Evolutionary conservation across 2,329 filamentous ascomycete genomes (phyloP), one percentile per base, ranked within the genome.

Genomic region (Cladosporium sp.): DNA sequence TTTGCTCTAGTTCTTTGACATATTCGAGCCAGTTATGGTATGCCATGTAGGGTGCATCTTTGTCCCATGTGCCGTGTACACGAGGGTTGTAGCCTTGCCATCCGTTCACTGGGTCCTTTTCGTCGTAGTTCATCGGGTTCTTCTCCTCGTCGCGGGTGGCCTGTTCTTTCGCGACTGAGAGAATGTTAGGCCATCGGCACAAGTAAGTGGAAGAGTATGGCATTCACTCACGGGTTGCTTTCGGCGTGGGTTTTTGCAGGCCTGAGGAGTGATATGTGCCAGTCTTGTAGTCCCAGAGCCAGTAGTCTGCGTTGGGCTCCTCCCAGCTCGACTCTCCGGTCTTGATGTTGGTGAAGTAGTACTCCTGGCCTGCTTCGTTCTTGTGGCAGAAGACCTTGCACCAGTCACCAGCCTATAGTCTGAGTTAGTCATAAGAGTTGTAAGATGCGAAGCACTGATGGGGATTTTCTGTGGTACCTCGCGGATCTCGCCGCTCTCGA

Each of bases 51-150:
- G 90, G 87, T n/a, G 93, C 92, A 53, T 85, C 93, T 3, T 91
- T 90, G 62, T 98, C 93, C 73, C 96, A 98, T 72, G 91, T 86
- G 59, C 93, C 93, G 67, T 98, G 93, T 39, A 98, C 92, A 19
- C 89, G 87, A 1, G 93, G 93, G 65, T 97, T 95, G 72, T 98
- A 98, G 54, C 92, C 90, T 52, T 65, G 54, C 59, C 58, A 40
- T 30, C 39, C 38, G 6, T 49, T 38, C 16, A 18, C 27, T 2
- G 53, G 47, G 25, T 47, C 40, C 15, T 45, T 38, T 13, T 48
- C 43, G 19, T 70, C 69, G 41, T 72, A 71, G 4, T 84, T 78
- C 4, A 92, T 73, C 43, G 90, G 85, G 5, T 90, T 35, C 27
- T 39, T 54, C 19, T 47, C 38, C 25, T 45, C 25, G 7, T 48